A percentile compares a stretch with the other conserved stretches of the same genome.
Conservation (phyloP, 345 rosid species). For the Camelina sativa region DNA sequence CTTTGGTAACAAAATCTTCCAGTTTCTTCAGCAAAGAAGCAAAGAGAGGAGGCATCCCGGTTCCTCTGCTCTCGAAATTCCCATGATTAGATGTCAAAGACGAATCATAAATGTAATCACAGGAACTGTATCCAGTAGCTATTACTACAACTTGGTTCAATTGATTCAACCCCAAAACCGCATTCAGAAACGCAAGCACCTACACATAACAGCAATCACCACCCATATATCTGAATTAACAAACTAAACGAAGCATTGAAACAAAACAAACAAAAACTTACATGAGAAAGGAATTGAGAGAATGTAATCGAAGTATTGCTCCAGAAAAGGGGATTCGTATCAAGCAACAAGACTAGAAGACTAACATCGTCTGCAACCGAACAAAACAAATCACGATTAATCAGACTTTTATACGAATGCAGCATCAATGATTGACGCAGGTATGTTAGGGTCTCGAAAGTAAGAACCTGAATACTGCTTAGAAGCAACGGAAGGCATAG, state of each 20-base stretch:
- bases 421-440: neutral
- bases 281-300: conserved; percentile 83
- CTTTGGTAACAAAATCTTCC: conserved; percentile 67
- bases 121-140: conserved; percentile 82
- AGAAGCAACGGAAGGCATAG: conserved; percentile 73
- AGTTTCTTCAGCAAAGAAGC: conserved; percentile 59
- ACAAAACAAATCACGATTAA: conserved; percentile 7
- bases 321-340: conserved; percentile 91
- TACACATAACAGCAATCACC: conserved; percentile 28
- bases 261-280: conserved; percentile 5
- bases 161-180: conserved; percentile 72
- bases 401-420: neutral
- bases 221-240: neutral
- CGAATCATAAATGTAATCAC: conserved; percentile 81
- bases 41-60: conserved; percentile 58
- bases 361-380: conserved; percentile 81
- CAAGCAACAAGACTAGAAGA: conserved; percentile 73
- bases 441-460: conserved; percentile 9
- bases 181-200: conserved; percentile 87
- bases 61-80: conserved; percentile 53
- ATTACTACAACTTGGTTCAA: conserved; percentile 84
- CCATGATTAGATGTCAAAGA: conserved; percentile 47
- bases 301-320: conserved; percentile 63
- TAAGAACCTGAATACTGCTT: conserved; percentile 73
- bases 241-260: neutral